A percentile compares a stretch with the other conserved stretches of the same genome.
Evolutionary conservation across 139 green algal species (phyloP).

Genomic region (Tetraselmis chui): DNA sequence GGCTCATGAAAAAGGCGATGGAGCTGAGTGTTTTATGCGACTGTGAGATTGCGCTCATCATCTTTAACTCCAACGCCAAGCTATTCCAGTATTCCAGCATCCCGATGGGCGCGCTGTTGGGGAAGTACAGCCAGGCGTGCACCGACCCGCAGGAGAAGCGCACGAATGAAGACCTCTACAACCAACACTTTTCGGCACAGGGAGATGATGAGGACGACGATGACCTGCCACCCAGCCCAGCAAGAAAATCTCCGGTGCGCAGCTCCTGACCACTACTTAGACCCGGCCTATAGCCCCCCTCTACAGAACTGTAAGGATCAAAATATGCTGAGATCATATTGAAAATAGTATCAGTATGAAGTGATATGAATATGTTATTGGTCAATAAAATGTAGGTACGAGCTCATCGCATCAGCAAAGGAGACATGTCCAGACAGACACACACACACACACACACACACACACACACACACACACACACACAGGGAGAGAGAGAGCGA

Average conservation of each 20-base stretch:
- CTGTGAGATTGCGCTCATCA: constrained; percentile 69
- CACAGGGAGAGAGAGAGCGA: no score
- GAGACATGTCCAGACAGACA: no score
- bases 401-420: no score
- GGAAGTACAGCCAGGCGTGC: constrained; percentile 38
- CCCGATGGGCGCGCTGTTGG: constrained; percentile 58
- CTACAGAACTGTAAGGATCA: no score
- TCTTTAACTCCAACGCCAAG: constrained; percentile 55
- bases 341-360: no score
- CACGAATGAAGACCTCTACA: constrained; percentile 52
- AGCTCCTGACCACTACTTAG: no score
- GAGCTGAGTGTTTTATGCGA: constrained; percentile 74
- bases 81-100: constrained; percentile 60
- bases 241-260: background rate
- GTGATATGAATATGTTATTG: no score
- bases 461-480: no score
- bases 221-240: background rate
- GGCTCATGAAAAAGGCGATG: constrained; percentile 74
- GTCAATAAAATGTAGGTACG: no score
- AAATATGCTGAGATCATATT: no score
- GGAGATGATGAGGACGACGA: constrained; percentile 20
- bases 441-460: no score
- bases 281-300: no score
- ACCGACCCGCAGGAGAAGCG: constrained; percentile 51
- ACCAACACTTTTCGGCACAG: constrained; percentile 34